phyloP scores from a whole-genome alignment of 495 filamentous ascomycete genomes.

The Elaphomyces granulatus region DNA sequence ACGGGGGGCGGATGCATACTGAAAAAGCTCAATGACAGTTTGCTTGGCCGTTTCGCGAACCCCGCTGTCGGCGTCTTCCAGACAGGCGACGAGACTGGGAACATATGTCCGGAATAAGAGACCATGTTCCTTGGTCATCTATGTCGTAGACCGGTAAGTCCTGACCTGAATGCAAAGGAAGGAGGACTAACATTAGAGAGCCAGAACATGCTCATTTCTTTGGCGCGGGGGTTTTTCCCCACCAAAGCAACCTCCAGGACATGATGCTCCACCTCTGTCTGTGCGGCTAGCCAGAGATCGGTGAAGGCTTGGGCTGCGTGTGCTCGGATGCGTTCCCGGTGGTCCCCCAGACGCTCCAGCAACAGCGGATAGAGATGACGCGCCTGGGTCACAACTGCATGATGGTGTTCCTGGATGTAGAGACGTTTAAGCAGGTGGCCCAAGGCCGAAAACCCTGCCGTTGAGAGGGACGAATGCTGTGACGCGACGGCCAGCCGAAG shows the following conservation, averaged over 20 bases:
- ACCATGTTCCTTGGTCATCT: conserved; percentile 66
- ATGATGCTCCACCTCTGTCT: conserved; percentile 59
- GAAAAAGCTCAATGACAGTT: conserved; percentile 72
- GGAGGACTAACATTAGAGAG: conserved; percentile 43
- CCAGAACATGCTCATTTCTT: conserved; percentile 75
- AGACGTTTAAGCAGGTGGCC: conserved; percentile 75
- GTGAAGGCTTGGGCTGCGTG: conserved; percentile 57
- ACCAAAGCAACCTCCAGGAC: conserved; percentile 65
- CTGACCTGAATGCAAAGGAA: conserved; percentile 1
- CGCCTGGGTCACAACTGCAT: conserved; percentile 47
- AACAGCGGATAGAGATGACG: conserved; percentile 54
- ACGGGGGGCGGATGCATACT: conserved; percentile 42
- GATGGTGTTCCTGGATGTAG: conserved; percentile 61
- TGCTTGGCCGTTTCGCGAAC: conserved; percentile 74
- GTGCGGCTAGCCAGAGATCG: conserved; percentile 51
- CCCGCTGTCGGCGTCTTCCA: conserved; percentile 78
- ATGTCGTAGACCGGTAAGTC: conserved; percentile 8
- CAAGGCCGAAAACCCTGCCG: conserved; percentile 69
- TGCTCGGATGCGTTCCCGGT: conserved; percentile 62
- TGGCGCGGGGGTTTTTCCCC: conserved; percentile 66
- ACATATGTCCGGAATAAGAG: conserved; percentile 74
- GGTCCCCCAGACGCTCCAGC: conserved; percentile 76
- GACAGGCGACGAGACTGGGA: conserved; percentile 61
- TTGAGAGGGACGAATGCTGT: conserved; percentile 53
- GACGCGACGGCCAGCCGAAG: conserved; percentile 51